These are phyloP conservation scores for Crithidia fasciculata DNA, from an alignment of 208 protist genomes.

Conservation along the genomic window DNA sequence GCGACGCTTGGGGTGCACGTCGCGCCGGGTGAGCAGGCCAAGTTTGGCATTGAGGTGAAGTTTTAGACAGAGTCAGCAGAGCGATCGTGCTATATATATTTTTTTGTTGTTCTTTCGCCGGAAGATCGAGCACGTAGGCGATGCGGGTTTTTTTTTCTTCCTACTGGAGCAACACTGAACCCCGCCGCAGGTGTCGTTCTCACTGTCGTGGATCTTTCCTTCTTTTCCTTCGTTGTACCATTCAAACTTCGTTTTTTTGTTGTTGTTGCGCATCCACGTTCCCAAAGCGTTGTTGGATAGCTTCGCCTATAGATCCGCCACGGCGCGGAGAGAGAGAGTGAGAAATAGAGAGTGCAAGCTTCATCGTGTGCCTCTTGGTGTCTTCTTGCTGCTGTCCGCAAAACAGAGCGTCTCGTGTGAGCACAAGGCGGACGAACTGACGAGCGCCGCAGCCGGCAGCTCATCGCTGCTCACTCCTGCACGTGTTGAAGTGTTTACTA, in stretches of 20 bases:
- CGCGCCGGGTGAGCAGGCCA: slow-evolving; percentile 44
- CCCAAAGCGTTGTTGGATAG: background rate
- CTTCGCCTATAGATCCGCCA: background rate
- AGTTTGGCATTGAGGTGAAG: slow-evolving; percentile 76
- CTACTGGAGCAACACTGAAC: too few species aligned
- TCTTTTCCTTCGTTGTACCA: background rate
- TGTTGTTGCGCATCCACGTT: background rate
- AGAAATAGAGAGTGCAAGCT: background rate
- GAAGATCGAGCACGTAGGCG: too few species aligned
- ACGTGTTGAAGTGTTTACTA: too few species aligned
- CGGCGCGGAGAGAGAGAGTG: background rate
- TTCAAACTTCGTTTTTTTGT: background rate
- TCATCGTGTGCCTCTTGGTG: slow-evolving; percentile 4
- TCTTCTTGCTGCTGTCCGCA: background rate
- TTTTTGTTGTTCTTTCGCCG: background rate
- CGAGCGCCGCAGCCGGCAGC: too few species aligned
- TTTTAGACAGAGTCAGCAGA: slow-evolving; percentile 33
- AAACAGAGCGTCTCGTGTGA: too few species aligned
- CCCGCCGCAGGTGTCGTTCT: too few species aligned
- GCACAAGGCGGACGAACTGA: too few species aligned
- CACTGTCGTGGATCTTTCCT: background rate
- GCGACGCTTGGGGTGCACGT: slow-evolving; percentile 73
- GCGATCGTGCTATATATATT: too few species aligned
- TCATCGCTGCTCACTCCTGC: too few species aligned
- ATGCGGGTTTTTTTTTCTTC: too few species aligned